Conservation (phyloP, 495 filamentous ascomycete species). For the Aspergillus olivimuriae region DNA sequence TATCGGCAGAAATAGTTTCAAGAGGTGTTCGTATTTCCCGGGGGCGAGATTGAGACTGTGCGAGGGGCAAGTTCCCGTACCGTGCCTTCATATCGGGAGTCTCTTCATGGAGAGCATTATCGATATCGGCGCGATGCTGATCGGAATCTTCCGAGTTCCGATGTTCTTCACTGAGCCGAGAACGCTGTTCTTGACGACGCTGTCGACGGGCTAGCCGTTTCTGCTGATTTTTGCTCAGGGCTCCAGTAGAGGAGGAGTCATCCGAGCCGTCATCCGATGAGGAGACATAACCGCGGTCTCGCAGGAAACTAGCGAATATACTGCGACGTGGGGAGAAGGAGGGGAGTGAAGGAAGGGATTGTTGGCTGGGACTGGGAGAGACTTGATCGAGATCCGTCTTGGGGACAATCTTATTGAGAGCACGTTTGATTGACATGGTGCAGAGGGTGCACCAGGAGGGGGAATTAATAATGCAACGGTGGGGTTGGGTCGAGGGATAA, state of each 20-base stretch:
- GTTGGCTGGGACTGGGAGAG: conserved; percentile 14
- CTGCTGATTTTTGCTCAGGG: conserved; percentile 48
- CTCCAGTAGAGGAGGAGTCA: conserved; percentile 30
- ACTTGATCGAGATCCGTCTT: conserved; percentile 18
- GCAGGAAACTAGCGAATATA: conserved; percentile 35
- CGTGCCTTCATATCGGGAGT: conserved; percentile 49
- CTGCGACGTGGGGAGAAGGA: conserved; percentile 33
- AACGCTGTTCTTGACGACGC: conserved; percentile 37
- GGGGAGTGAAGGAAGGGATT: conserved; percentile 10
- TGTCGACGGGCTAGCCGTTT: conserved; percentile 42
- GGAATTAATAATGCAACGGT: background rate
- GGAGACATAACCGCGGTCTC: conserved; percentile 34
- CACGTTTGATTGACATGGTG: conserved; percentile 42
- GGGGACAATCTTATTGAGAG: conserved; percentile 36
- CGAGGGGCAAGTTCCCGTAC: conserved; percentile 53
- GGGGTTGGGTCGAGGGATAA: background rate
- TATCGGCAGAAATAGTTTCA: conserved; percentile 44
- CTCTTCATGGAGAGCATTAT: conserved; percentile 27
- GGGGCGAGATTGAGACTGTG: conserved; percentile 39
- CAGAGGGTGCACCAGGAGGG: no score
- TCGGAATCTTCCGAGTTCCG: conserved; percentile 44
- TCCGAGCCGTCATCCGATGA: conserved; percentile 45
- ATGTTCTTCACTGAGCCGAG: conserved; percentile 46
- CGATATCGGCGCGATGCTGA: conserved; percentile 38
- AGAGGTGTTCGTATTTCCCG: conserved; percentile 42